These are phyloP conservation scores for Elaeagnus macrophylla DNA, from an alignment of 306 rosid genomes.

Conservation along the genomic window DNA sequence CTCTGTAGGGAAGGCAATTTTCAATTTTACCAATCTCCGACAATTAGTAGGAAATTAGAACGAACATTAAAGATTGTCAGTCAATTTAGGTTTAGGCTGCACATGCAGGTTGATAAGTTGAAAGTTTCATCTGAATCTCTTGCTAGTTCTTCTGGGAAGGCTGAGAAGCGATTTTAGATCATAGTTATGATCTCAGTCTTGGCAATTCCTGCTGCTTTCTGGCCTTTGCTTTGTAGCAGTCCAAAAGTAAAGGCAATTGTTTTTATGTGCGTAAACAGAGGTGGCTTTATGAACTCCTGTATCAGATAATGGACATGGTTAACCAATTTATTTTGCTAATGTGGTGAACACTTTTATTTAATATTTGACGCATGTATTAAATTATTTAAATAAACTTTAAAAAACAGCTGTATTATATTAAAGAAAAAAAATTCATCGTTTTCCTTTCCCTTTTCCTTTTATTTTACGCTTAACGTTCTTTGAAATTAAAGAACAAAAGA, in stretches of 20 bases:
- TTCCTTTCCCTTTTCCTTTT: too few species aligned
- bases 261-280: not conserved
- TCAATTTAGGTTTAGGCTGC: constrained; percentile 12
- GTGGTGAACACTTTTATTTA: too few species aligned
- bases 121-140: constrained; percentile 88
- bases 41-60: not conserved
- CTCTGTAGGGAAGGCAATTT: not conserved
- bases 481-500: too few species aligned
- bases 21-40: not conserved
- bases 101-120: constrained; percentile 83
- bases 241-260: not conserved
- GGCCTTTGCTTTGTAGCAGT: too few species aligned
- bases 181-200: constrained; percentile 42
- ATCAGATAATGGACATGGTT: too few species aligned
- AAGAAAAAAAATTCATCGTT: too few species aligned
- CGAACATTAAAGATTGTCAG: constrained; percentile 1
- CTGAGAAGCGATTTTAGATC: constrained; percentile 92
- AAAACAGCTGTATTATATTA: too few species aligned
- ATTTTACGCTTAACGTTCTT: too few species aligned
- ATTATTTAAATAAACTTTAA: too few species aligned
- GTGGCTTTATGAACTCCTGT: not conserved
- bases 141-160: constrained; percentile 74
- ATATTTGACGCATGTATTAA: too few species aligned
- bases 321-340: too few species aligned
- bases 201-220: not conserved